These are phyloP conservation scores for Penicillium subrubescens DNA, from an alignment of 495 filamentous ascomycete genomes.

Conservation along the genomic window DNA sequence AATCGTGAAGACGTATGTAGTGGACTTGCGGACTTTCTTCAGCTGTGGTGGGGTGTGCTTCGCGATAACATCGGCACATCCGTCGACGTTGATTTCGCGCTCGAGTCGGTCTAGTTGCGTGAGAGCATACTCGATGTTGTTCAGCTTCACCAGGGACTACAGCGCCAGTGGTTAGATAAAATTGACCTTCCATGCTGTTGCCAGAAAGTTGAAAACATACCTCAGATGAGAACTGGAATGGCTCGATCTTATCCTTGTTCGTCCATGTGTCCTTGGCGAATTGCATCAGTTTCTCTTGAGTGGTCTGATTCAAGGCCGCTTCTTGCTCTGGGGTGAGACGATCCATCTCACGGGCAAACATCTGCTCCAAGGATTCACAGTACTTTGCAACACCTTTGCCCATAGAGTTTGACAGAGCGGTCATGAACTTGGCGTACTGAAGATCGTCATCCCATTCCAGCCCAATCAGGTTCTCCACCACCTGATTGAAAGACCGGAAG, in stretches of 20 bases:
- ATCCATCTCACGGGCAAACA: slow-evolving; percentile 92
- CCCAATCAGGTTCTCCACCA: slow-evolving; percentile 78
- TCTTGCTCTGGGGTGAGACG: slow-evolving; percentile 84
- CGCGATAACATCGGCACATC: slow-evolving; percentile 79
- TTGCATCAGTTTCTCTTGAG: slow-evolving; percentile 89
- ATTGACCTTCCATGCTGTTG: slow-evolving; percentile 10
- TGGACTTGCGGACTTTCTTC: slow-evolving; percentile 59
- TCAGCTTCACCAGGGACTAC: slow-evolving; percentile 94
- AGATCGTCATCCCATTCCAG: slow-evolving; percentile 92
- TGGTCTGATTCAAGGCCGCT: slow-evolving; percentile 70
- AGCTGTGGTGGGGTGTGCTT: slow-evolving; percentile 60
- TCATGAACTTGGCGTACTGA: slow-evolving; percentile 97
- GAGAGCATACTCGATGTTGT: slow-evolving; percentile 94
- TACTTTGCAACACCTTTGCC: slow-evolving; percentile 82
- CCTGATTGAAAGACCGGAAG: slow-evolving; percentile 90
- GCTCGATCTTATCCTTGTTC: slow-evolving; percentile 91
- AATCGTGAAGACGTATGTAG: slow-evolving; percentile 95
- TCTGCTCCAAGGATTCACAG: slow-evolving; percentile 86
- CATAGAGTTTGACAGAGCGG: slow-evolving; percentile 84
- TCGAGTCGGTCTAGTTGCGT: slow-evolving; percentile 89
- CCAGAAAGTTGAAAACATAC: slow-evolving; percentile 43
- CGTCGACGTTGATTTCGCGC: slow-evolving; percentile 88
- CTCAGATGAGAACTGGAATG: slow-evolving; percentile 96
- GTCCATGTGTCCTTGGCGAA: slow-evolving; percentile 95
- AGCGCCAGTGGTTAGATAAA: background rate